These are phyloP conservation scores for Solanum virginianum DNA, from an alignment of 257 asterid species.

Conservation along the genomic window DNA sequence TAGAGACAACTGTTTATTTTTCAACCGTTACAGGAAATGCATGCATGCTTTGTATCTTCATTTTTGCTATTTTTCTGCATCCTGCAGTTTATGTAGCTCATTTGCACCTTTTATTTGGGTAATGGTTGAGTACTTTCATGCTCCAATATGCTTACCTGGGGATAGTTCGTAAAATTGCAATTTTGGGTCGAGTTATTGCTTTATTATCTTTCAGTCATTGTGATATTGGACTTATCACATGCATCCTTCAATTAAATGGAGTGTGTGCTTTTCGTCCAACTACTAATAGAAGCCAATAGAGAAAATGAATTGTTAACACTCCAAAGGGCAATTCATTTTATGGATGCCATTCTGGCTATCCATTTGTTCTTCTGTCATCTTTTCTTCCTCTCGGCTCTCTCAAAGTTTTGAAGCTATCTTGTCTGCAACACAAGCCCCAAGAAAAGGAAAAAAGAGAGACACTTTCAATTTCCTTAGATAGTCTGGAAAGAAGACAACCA, in stretches of 20 bases:
- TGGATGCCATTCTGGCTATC: background rate
- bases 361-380: background rate
- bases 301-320: background rate
- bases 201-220: background rate
- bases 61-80: background rate
- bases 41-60: background rate
- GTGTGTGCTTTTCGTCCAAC: background rate
- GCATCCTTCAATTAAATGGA: background rate
- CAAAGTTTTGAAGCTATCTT: background rate
- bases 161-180: background rate
- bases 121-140: background rate
- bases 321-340: background rate
- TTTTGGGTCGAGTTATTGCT: background rate
- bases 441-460: background rate
- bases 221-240: background rate
- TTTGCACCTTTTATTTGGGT: background rate
- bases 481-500: background rate
- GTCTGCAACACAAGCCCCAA: background rate
- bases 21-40: background rate
- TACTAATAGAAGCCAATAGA: background rate
- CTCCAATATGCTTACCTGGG: background rate
- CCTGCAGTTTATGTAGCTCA: background rate
- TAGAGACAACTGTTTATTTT: background rate
- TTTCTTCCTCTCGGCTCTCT: background rate
- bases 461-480: background rate